Percentiles rank a stretch among this genome's conserved stretches.
Conservation (phyloP, 192 early-diverging fungal species). For the Phlyctochytrium bullatum region DNA sequence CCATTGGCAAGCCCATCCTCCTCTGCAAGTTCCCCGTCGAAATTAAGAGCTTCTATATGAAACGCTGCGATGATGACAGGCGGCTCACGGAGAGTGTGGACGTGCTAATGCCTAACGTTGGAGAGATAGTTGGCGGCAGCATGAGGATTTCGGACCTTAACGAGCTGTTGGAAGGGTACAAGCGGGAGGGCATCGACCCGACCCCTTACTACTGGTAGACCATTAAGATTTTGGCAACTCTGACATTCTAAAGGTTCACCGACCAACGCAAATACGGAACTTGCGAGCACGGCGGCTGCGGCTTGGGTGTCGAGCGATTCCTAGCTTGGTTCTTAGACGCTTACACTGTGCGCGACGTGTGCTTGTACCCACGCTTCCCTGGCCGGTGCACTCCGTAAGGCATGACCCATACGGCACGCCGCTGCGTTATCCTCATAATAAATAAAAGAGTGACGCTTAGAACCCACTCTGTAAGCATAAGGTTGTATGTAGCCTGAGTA, state of each 20-base stretch:
- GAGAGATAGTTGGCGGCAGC: slow-evolving; percentile 97
- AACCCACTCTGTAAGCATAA: no score
- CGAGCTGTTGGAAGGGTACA: slow-evolving; percentile 77
- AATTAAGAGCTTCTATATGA: slow-evolving; percentile 99
- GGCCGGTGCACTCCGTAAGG: slow-evolving; percentile 83
- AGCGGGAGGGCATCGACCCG: slow-evolving; percentile 89
- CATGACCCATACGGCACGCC: no score
- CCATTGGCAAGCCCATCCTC: slow-evolving; percentile 92
- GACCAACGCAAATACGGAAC: slow-evolving; percentile 99
- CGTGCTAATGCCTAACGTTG: slow-evolving; percentile 96
- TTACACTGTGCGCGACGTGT: slow-evolving; percentile 81
- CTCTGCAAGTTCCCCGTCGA: slow-evolving; percentile 95
- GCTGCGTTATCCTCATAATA: no score
- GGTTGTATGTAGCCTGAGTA: no score
- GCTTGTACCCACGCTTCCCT: slow-evolving; percentile 90
- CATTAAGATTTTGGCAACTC: slow-evolving; percentile 5
- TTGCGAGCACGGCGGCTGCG: slow-evolving; percentile 94
- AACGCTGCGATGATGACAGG: slow-evolving; percentile 76
- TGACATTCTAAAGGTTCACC: slow-evolving; percentile 53
- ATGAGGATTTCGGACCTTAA: slow-evolving; percentile 92
- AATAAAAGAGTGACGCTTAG: no score
- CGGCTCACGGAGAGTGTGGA: slow-evolving; percentile 95
- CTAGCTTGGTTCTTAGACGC: slow-evolving; percentile 95
- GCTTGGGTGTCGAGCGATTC: slow-evolving; percentile 95
- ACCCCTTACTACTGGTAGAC: slow-evolving; percentile 91